Percentiles rank a stretch among this genome's conserved stretches.
phyloP scores from a whole-genome alignment of 2,329 filamentous ascomycete species.

The Immersiporthe knoxdaviesiana region DNA sequence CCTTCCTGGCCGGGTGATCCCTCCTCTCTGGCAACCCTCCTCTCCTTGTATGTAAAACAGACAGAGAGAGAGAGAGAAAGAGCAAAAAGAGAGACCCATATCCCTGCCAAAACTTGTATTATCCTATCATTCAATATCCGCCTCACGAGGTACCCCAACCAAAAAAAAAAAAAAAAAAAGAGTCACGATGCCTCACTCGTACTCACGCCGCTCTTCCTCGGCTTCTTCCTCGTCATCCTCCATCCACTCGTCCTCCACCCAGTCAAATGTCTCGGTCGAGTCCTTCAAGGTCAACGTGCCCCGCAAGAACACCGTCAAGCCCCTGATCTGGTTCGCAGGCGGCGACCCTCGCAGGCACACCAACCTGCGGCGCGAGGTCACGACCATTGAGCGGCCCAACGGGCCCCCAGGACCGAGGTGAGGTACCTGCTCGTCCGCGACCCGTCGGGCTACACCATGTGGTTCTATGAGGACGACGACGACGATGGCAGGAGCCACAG shows the following conservation, averaged over 20 bases:
- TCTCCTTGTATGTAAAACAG: not conserved
- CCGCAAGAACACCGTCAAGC: constrained; percentile 19
- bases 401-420: constrained; percentile 23
- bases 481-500: constrained; percentile 22
- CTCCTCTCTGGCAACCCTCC: not conserved
- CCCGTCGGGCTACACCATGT: constrained; percentile 23
- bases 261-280: constrained; percentile 26
- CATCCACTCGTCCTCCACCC: constrained; percentile 21
- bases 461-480: constrained; percentile 25
- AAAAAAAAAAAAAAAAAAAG: too few species aligned
- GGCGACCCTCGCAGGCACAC: constrained; percentile 30
- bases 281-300: constrained; percentile 23
- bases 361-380: constrained; percentile 27
- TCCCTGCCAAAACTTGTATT: not conserved
- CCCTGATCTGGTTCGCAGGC: constrained; percentile 29
- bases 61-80: not conserved
- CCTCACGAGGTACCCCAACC: constrained; percentile 2
- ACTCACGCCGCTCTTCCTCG: constrained; percentile 27
- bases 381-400: constrained; percentile 26
- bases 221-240: constrained; percentile 18
- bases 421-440: constrained; percentile 27
- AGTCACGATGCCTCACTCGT: constrained; percentile 22
- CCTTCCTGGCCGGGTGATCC: not conserved
- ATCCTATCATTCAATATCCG: constrained; percentile 7
- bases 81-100: not conserved